Evolutionary conservation across 805 yeast genomes (phyloP), one percentile per base, ranked within the genome.

Genomic region (Helenozyma baotianmanensis): DNA sequence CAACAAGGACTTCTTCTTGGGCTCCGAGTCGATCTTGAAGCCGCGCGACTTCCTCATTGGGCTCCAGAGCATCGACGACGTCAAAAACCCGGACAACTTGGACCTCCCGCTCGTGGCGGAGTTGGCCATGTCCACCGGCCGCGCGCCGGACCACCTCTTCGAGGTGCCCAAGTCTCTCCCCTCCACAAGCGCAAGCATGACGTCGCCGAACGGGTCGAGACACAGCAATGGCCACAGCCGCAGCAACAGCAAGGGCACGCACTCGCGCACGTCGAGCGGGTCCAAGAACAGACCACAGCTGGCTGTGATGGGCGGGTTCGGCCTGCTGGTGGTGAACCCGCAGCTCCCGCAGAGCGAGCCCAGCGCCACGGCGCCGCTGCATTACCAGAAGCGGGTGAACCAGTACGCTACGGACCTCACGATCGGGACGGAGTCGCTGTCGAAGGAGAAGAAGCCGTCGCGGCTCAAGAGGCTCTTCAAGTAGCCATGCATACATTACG

Each of bases 1-100:
- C 36, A 76, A 82, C 49, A 80, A 77, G 51, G 95, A 87, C 40
- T 72, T 92, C 12, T 76, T 81, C 39, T 61, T 38, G 21, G 45
- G 47, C 16, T 43, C 48, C 5, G 48, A 45, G 26, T 38, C 40
- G 19, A 33, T 42, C 18, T 60, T 85, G 39, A 76, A 77, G 8
- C 83, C 86, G 4, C 48, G 70, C 12, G 71, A 64, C 40, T 67
- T 64, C 36, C 48, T 67, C 29, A 63, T 64, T 36, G 72, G 72
- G 1, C 50, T 67, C 11, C 72, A 65, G 40, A 49, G 57, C 21
- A 60, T 65, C 17, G 71, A 65, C 37, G 50, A 48, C 8, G 59
- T 46, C 14, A 64, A 64, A 34, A 34, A 25, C 4, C 58, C 77
- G 33, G 54, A 48, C 6, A 61, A 61, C n/a, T 54, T 79, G 37